Conservation (phyloP, 177 flowering plant species). For the Vitis hybrid region DNA sequence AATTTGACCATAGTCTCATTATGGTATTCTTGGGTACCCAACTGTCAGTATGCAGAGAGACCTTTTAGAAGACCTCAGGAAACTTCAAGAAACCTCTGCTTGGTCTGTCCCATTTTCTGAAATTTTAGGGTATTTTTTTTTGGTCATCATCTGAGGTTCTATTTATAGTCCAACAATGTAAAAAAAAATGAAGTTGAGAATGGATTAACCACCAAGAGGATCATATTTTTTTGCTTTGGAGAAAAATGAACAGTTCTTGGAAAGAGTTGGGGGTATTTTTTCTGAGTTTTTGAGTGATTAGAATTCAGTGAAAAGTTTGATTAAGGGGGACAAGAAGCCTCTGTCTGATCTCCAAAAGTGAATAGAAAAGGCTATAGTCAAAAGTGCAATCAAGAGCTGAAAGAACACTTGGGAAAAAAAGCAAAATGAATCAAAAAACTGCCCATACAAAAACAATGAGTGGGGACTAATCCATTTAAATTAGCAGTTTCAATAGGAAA, state of each 20-base stretch:
- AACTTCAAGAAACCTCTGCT: not conserved
- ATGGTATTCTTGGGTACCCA: too few relatives aligned
- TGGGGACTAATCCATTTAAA: constrained; percentile 27
- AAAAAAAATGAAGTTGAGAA: too few relatives aligned
- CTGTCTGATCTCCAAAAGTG: constrained; percentile 28
- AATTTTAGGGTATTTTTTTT: too few relatives aligned
- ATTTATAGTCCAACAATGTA: too few relatives aligned
- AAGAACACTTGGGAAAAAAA: constrained; percentile 11
- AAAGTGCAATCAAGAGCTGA: constrained; percentile 37
- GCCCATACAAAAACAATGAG: constrained; percentile 21
- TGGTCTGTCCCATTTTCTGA: not conserved
- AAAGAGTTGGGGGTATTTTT: too few relatives aligned
- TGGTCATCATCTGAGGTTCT: too few relatives aligned
- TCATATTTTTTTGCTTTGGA: too few relatives aligned
- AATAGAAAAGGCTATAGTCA: constrained; percentile 45
- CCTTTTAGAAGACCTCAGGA: not conserved
- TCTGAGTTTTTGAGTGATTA: too few relatives aligned
- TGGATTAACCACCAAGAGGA: too few relatives aligned
- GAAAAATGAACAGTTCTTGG: too few relatives aligned
- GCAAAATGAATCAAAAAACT: constrained; percentile 22
- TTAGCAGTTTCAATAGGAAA: constrained; percentile 27
- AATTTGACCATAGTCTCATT: too few relatives aligned
- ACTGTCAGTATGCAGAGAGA: too few relatives aligned
- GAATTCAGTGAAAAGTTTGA: not conserved
- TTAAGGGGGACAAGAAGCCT: constrained; percentile 1